Evolutionary conservation across 2,329 filamentous ascomycete species (phyloP), one percentile per base, ranked within the genome.

Genomic region (Lecanicillium sp.): DNA sequence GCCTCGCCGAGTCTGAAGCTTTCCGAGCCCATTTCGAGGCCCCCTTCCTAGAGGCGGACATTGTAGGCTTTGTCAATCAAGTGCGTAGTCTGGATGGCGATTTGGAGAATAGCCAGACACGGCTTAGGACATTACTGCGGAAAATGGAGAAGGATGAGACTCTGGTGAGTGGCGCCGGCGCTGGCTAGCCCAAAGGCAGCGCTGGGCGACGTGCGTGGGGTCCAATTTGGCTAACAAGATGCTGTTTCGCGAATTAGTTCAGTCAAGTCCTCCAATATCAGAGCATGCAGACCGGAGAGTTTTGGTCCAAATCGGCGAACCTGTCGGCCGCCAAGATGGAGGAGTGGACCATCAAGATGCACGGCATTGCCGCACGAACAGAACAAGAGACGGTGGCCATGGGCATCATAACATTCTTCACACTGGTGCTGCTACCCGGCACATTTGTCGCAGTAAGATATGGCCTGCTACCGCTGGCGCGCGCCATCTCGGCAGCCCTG

Each of bases 361-460:
- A 72, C 46, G 64, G 62, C 37, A 72, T 75, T n/a, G 70, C 72
- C 0, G 50, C 66, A 15, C 68, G 72, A 32, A 69, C 65, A 11
- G 68, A 71, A 18, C 65, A 72, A 39, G 48, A 57, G 31, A 57
- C 54, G 0, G 45, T 51, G 5, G 56, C 56, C 2, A 57, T 59
- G 53, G 53, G 56, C 17, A 45, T 54, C 13, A 58, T 59, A 17
- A 59, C 54, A 0, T 44, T 52, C 15, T 46, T 58, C 7, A 54
- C 53, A 6, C 46, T 59, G 12, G 46, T 54, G 2, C 56, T 57
- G 27, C 45, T 59, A 5, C 55, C 55, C 9, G 53, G 48, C 0
- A 57, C 54, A 4, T 57, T 58, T 30, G 42, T 59, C 19, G 43
- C 49, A 22, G 54, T 57, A 52, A 50, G 46, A 44, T 30, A 27